Base-by-base conservation (phyloP, 2,329 filamentous ascomycete species). In the Penicillium sp. region DNA sequence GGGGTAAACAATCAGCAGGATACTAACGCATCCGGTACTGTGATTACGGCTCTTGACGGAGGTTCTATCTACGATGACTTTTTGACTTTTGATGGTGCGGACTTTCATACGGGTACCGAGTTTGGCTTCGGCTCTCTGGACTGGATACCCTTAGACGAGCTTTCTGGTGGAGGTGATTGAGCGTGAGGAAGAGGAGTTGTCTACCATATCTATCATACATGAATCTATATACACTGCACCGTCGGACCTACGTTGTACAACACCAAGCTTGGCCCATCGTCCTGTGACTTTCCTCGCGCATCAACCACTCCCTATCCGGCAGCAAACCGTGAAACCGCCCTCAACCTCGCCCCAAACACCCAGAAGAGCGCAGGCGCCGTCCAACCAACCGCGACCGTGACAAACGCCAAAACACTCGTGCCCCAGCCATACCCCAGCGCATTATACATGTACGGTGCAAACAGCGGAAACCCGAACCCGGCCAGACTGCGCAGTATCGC, bases 361-460 rank as follows among this genome's bases (percentile, higher is more conserved):
- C 81, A 84, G 56, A 84, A 67, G 55, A 82, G 58, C 9, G 82
- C 69, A 3, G 82, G 81, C 17, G 79, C 79, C 0, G 80, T 77
- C 9, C 82, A 47, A 2, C 76, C 75, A 11, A 79, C 57, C 1
- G 44, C 70, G 45, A 77, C 67, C 0, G 64, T 69, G 54, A 78
- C 62, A 52, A 76, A 76, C 5, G 67, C 77, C 29, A 79, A 67
- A 41, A 78, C 26, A 55, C 68, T 75, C 30, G 71, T 76, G 0
- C 75, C 74, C 75, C 74, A 77, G 6, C 70, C 69, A 52, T 71
- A 70, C 7, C 69, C 64, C 30, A 77, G 64, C 19, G 66, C 60
- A 3, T 64, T 17, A 58, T 73, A 76, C 72, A 76, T 68, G 51
- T 69, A 70, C 17, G 73, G 74, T 3, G 74, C 74, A 48, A 76